Conservation (phyloP, 805 yeast species). For the Kregervanrija delftensis region DNA sequence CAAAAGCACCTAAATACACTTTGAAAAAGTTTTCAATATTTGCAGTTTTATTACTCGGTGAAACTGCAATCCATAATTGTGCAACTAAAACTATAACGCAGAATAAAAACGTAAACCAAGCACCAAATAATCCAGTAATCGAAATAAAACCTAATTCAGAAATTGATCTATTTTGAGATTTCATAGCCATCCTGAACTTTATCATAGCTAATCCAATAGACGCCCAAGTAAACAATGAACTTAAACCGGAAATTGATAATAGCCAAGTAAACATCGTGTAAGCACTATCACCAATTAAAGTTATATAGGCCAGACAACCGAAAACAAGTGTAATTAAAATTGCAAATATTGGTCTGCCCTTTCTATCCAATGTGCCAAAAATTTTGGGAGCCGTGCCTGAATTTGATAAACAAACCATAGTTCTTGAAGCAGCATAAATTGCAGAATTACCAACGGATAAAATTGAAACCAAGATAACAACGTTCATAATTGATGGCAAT, state of each 20-base stretch:
- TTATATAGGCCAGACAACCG: slow-evolving; percentile 39
- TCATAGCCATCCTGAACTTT: slow-evolving; percentile 40
- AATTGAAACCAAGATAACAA: slow-evolving; percentile 33
- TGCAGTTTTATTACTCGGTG: slow-evolving; percentile 27
- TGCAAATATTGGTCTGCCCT: slow-evolving; percentile 45
- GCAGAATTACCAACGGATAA: slow-evolving; percentile 46
- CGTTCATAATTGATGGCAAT: slow-evolving; percentile 35
- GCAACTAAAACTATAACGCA: slow-evolving; percentile 32
- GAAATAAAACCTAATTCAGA: slow-evolving; percentile 37
- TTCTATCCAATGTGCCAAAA: slow-evolving; percentile 39
- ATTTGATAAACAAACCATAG: slow-evolving; percentile 39
- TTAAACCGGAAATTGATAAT: slow-evolving; percentile 41
- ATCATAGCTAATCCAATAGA: slow-evolving; percentile 38
- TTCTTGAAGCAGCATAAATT: slow-evolving; percentile 51
- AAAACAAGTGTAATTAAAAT: slow-evolving; percentile 31
- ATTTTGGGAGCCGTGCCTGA: slow-evolving; percentile 38
- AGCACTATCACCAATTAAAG: slow-evolving; percentile 35
- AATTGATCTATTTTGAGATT: slow-evolving; percentile 33
- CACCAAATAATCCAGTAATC: slow-evolving; percentile 37
- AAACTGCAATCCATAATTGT: slow-evolving; percentile 44
- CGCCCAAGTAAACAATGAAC: slow-evolving; percentile 44
- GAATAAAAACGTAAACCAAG: slow-evolving; percentile 31
- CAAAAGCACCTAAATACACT: slow-evolving; percentile 40
- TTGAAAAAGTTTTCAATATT: slow-evolving; percentile 34
- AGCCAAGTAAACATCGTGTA: slow-evolving; percentile 40